Base-by-base conservation (phyloP, 2,329 filamentous ascomycete genomes). In the Westerdykella aurantiaca region DNA sequence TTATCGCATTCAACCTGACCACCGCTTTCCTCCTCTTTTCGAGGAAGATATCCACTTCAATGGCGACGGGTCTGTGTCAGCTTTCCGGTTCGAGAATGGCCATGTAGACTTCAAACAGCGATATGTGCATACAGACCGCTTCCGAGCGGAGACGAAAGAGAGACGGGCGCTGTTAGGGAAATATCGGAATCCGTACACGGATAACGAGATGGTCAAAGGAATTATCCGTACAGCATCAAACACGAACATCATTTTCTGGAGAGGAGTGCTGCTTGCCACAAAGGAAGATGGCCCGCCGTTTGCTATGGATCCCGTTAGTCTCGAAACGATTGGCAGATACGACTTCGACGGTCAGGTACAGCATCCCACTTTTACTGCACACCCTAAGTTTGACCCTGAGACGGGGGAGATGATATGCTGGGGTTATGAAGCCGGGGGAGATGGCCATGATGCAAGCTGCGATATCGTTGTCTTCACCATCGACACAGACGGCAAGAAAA, bases 221-320 rank as follows among this genome's bases (percentile, higher is more conserved):
- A 72, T 79, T 5, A 76, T 81, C 34, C 66, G 77, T 17, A 80
- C 76, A 0, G 76, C 77, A 0, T 71, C 74, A 3, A 82, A 82
- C 49, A 82, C 79, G 1, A 82, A 82, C 44, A 65, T 82, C n/a
- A 66, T 77, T 1, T 79, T 75, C 52, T 82, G 76, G 73, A 66
- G 76, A 6, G 77, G 77, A 0, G 70, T 76, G 38, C 53, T 81
- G 44, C 64, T 81, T 4, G 77, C 77, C 0, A 69, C 66, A 41
- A 82, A 81, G 51, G 72, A 78, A 48, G 60, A 64, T 25, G 66
- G 61, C 0, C 56, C 65, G 5, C 67, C 67, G 0, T 72, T 70
- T 25, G 64, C 63, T 2, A 60, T 70, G 46, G 61, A 72, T 44
- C 69, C 70, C 0, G 51, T 61, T 10, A 70, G 69, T 0, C 55